Percentiles rank a stretch among this genome's conserved stretches.
These are phyloP conservation scores for Silene vulgaris DNA, from an alignment of 179 eudicot genomes.

Conservation along the genomic window DNA sequence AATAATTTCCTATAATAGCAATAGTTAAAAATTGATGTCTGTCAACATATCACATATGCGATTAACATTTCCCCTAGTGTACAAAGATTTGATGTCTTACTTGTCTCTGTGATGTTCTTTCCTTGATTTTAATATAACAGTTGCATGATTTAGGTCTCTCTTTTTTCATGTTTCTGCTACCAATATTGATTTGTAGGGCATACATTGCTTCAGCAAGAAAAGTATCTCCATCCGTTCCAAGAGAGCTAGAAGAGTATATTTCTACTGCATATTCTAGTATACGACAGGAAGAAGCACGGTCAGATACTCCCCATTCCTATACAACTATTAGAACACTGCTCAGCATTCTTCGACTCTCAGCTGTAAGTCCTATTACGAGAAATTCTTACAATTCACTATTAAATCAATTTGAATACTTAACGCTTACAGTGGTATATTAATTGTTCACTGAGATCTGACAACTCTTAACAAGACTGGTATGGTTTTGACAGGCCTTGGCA, in stretches of 20 bases:
- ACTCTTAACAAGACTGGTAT: background rate
- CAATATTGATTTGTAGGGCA: conserved; percentile 49
- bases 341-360: conserved; percentile 88
- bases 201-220: conserved; percentile 90
- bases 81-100: no score
- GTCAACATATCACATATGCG: no score
- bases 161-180: background rate
- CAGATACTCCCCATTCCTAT: conserved; percentile 84
- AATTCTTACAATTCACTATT: background rate
- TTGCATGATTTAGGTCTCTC: background rate
- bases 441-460: background rate
- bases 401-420: conserved; percentile 5
- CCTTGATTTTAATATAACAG: background rate
- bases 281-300: conserved; percentile 93
- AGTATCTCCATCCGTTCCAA: conserved; percentile 70
- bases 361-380: conserved; percentile 51
- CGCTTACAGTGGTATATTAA: background rate
- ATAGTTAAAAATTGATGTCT: no score
- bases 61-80: no score
- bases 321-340: conserved; percentile 92
- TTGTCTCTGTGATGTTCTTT: background rate
- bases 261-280: conserved; percentile 91
- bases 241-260: conserved; percentile 86
- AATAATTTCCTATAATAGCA: no score
- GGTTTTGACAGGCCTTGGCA: conserved; percentile 70